Percentiles rank a stretch among this genome's conserved stretches.
phyloP scores from a whole-genome alignment of 83 land plant species.

The Thuja plicata region DNA sequence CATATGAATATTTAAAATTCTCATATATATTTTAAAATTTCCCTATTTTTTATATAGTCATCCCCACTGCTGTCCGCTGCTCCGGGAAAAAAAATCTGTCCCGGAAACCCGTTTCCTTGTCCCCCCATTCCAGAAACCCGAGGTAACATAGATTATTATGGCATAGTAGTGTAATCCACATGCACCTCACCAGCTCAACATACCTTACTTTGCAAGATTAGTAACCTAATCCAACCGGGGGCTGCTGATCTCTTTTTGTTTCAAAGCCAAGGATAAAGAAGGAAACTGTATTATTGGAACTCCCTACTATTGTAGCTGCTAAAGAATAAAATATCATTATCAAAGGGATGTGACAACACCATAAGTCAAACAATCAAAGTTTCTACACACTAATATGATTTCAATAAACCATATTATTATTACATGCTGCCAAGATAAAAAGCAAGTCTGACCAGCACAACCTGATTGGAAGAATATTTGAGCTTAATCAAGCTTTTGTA shows the following conservation, averaged over 20 bases:
- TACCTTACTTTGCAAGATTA: neutral
- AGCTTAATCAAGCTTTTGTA: neutral
- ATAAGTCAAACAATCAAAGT: neutral
- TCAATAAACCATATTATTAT: neutral
- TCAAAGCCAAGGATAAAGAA: neutral
- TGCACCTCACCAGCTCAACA: neutral
- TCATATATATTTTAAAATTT: too few species aligned
- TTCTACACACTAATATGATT: neutral
- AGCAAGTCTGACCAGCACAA: neutral
- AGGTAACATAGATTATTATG: too few species aligned
- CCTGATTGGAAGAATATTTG: neutral
- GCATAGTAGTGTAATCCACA: neutral
- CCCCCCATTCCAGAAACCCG: too few species aligned
- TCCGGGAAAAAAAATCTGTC: too few species aligned
- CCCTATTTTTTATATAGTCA: too few species aligned
- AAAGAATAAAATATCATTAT: neutral
- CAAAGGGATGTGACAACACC: neutral
- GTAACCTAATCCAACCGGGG: neutral
- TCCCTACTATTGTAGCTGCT: neutral
- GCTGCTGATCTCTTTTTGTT: neutral
- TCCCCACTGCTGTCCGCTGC: too few species aligned
- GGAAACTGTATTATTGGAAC: neutral
- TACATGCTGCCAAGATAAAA: neutral
- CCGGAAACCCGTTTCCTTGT: too few species aligned
- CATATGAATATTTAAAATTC: too few species aligned